These are phyloP conservation scores for Xylaria sp. DNA, from an alignment of 2,329 filamentous ascomycete genomes.

Conservation along the genomic window DNA sequence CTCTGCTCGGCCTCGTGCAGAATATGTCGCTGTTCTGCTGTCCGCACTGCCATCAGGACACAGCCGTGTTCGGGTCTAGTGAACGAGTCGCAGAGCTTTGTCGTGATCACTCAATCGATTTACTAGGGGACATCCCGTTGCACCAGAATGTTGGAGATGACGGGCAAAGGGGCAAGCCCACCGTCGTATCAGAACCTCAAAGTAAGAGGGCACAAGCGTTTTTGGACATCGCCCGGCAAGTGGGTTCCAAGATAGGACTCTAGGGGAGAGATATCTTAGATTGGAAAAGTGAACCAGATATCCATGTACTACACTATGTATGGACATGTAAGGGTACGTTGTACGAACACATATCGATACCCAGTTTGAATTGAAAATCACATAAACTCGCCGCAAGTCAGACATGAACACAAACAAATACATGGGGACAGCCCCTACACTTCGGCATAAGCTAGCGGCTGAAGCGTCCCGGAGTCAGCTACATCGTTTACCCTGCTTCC, in stretches of 20 bases:
- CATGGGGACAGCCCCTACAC: neutral
- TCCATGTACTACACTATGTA: slow-evolving; percentile 15
- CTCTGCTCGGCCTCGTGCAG: slow-evolving; percentile 84
- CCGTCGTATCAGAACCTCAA: slow-evolving; percentile 83
- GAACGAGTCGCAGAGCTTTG: slow-evolving; percentile 73
- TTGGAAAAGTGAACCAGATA: neutral
- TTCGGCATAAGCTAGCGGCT: neutral
- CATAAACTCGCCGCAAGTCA: neutral
- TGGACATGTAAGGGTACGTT: neutral
- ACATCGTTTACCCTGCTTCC: slow-evolving; percentile 13
- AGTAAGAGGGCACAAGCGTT: slow-evolving; percentile 77
- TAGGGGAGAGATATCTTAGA: slow-evolving; percentile 12
- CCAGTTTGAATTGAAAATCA: neutral
- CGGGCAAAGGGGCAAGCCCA: slow-evolving; percentile 85
- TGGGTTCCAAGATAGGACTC: slow-evolving; percentile 54
- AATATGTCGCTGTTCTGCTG: slow-evolving; percentile 90
- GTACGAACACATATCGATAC: neutral
- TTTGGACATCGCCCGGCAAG: slow-evolving; percentile 66
- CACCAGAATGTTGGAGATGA: slow-evolving; percentile 87
- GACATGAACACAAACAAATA: neutral
- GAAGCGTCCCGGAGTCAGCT: neutral
- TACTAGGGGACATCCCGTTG: slow-evolving; percentile 87
- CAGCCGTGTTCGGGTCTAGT: slow-evolving; percentile 74
- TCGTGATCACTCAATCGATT: slow-evolving; percentile 71
- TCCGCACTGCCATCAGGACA: slow-evolving; percentile 75